Evolutionary conservation across 192 early-diverging fungal genomes (phyloP), one percentile per base, ranked within the genome.

Genomic region (Linnemannia hyalina): DNA sequence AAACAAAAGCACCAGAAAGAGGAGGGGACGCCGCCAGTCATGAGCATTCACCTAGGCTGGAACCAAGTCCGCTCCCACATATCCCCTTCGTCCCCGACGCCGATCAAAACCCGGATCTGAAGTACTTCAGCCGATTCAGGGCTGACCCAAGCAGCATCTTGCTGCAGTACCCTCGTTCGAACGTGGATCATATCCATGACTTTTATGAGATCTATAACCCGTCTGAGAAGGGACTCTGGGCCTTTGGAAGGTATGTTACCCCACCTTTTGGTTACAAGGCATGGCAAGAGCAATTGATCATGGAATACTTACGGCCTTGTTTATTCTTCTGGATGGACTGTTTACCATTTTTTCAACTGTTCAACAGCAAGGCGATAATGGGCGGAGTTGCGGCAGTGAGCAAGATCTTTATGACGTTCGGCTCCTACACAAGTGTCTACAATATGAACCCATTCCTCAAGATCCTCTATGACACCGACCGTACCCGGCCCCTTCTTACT

Each of bases 401-500:
- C 65, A 86, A 86, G 47, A 57, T 68, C 2, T 86, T 81, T 41
- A 68, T 86, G 79, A 86, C 84, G 2, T 86, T 86, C 70, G 84
- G 84, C 26, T 47, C 84, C 0, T 86, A 86, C 54, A 89, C 87
- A 23, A 81, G 88, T 0, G 88, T 91, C 1, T 88, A 92, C 74
- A 89, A 93, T 65, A 80, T 94, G 71, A 91, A 96, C 81, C 89
- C 90, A 55, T 94, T 95, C 68, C 87, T 93, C 11, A 86, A 88
- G 36, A 70, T 91, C 11, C 69, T 95, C 1, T 85, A 94, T 75
- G 88, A 93, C 70, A 86, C 90, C 16, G 54, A 90, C 16, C 92
- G 94, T 76, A 88, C 75, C 23, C 82, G 91, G 69, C 92, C 94
- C 0, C 88, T 96, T 22, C 88, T 96, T 7, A 95, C 95, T n/a